phyloP scores from a whole-genome alignment of 106 monocot genomes.

The Allium cepa region DNA sequence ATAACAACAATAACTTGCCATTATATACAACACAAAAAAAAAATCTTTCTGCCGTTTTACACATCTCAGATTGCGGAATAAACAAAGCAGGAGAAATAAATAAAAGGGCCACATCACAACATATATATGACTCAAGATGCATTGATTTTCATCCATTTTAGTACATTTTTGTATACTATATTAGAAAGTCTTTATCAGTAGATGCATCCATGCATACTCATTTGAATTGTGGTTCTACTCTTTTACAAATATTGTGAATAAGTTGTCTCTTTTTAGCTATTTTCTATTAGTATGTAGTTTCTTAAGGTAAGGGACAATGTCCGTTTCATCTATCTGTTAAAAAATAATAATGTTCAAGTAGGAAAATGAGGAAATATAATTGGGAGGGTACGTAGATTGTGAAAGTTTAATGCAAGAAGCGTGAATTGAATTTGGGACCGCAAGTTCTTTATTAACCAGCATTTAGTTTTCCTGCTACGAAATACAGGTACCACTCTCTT shows the following conservation, averaged over 20 bases:
- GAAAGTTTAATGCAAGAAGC: conserved; percentile 4
- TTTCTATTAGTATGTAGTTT: not conserved
- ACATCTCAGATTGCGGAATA: conserved; percentile 8
- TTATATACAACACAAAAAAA: not conserved
- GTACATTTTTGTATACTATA: not conserved
- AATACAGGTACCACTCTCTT: not conserved
- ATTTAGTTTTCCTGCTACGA: conserved; percentile 1
- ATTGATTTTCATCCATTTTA: not conserved
- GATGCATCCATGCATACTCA: conserved; percentile 4
- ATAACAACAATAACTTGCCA: not conserved
- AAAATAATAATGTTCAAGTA: not conserved
- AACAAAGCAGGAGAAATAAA: conserved; percentile 15
- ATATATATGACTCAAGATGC: not conserved
- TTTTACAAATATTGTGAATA: not conserved
- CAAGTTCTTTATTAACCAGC: not conserved
- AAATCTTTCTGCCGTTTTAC: not conserved
- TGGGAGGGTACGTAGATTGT: conserved; percentile 1
- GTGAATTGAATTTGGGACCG: not conserved
- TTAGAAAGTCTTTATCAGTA: not conserved
- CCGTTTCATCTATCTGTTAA: not conserved
- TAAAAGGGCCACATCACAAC: not conserved
- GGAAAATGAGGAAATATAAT: not conserved
- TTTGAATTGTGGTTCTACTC: not conserved
- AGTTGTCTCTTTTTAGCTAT: not conserved
- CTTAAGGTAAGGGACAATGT: not conserved